Conservation (phyloP, 1,284 basidiomycete genomes). For the Trametes polyzona region DNA sequence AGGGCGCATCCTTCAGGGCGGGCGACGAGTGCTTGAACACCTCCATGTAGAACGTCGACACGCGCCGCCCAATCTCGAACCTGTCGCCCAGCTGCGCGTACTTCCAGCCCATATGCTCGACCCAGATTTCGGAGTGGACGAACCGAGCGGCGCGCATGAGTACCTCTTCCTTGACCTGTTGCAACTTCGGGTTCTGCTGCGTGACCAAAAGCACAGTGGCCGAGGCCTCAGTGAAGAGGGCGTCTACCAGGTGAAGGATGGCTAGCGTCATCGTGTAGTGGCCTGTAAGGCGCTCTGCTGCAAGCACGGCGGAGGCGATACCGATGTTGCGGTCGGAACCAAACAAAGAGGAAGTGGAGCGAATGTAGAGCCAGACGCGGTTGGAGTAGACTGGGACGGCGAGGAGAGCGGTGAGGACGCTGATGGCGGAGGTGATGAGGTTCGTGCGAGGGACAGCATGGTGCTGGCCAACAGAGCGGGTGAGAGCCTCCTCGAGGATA, state of each 20-base stretch:
- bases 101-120: constrained; percentile 82
- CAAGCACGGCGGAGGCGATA: constrained; percentile 67
- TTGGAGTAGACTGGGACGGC: constrained; percentile 75
- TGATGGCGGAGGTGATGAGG: constrained; percentile 80
- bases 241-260: constrained; percentile 76
- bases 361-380: constrained; percentile 85
- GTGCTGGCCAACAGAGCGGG: constrained; percentile 51
- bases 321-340: constrained; percentile 60
- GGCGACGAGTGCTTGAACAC: constrained; percentile 69
- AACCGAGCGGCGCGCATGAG: constrained; percentile 77
- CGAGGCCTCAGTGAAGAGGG: constrained; percentile 76
- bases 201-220: constrained; percentile 56
- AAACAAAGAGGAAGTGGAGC: constrained; percentile 78
- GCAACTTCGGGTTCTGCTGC: constrained; percentile 59
- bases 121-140: constrained; percentile 85
- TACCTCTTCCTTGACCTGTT: constrained; percentile 81
- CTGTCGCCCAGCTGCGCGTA: constrained; percentile 77
- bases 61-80: constrained; percentile 76
- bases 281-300: constrained; percentile 72
- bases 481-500: constrained; percentile 83
- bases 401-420: constrained; percentile 78
- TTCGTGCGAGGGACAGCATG: constrained; percentile 51
- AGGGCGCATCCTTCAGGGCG: constrained; percentile 53
- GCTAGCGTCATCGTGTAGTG: constrained; percentile 81
- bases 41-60: constrained; percentile 67